phyloP scores from a whole-genome alignment of 768 basidiomycete species.

The Auriculariales sp. region DNA sequence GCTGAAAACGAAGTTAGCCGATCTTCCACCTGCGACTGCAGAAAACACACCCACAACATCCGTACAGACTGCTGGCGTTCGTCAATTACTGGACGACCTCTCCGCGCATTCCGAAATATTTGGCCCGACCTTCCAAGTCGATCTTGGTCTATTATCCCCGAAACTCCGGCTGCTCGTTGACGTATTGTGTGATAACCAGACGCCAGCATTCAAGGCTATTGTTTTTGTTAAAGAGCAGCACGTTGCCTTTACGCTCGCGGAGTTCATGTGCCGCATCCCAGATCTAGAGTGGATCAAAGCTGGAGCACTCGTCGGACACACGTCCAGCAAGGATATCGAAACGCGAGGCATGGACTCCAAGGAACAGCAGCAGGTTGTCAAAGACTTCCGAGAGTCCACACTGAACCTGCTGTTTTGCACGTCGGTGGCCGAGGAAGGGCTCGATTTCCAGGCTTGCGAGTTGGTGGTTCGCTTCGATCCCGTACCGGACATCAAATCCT shows the following conservation, averaged over 20 bases:
- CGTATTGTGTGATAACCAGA: constrained; percentile 39
- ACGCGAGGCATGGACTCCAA: constrained; percentile 35
- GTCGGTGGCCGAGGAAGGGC: constrained; percentile 81
- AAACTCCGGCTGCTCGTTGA: constrained; percentile 53
- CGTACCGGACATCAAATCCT: constrained; percentile 70
- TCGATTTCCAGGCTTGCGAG: constrained; percentile 83
- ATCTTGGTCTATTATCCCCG: constrained; percentile 46
- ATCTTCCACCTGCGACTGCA: no score
- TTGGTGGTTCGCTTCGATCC: constrained; percentile 77
- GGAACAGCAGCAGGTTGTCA: constrained; percentile 45
- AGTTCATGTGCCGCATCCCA: constrained; percentile 44
- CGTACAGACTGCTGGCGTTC: no score
- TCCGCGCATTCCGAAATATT: no score
- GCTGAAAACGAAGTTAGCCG: no score
- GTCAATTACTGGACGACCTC: no score
- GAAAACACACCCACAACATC: no score
- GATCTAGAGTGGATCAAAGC: constrained; percentile 43
- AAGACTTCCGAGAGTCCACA: constrained; percentile 45
- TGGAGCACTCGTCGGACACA: constrained; percentile 60
- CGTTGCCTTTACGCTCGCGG: constrained; percentile 54
- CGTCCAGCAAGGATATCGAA: constrained; percentile 30
- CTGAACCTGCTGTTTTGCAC: constrained; percentile 70
- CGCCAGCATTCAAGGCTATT: constrained; percentile 57
- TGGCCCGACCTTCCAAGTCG: no score
- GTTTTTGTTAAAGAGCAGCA: constrained; percentile 82